Evolutionary conservation across 2,329 filamentous ascomycete species (phyloP).

Genomic region (Elsinoe batatas): DNA sequence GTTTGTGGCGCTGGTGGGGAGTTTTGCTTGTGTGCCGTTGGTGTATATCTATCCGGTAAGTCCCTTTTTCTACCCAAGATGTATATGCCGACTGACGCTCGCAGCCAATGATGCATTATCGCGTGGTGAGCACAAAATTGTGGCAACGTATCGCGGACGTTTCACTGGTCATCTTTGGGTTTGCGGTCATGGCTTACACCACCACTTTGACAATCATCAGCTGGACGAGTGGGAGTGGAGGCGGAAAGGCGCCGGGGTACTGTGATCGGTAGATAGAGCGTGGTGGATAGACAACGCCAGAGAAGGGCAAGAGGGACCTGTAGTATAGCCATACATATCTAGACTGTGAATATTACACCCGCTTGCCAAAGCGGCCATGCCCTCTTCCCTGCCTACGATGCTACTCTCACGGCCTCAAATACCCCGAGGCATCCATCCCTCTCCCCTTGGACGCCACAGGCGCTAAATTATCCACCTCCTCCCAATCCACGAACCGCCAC

Average conservation of each 20-base stretch:
- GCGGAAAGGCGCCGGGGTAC: constrained; percentile 48
- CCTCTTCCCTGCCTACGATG: neutral
- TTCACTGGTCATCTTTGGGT: constrained; percentile 66
- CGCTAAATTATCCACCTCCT: constrained; percentile 44
- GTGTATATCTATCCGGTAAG: constrained; percentile 97
- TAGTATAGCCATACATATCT: constrained; percentile 4
- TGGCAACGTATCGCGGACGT: constrained; percentile 65
- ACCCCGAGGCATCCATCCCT: neutral
- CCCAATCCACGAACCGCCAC: constrained; percentile 88
- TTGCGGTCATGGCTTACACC: constrained; percentile 84
- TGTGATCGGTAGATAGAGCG: constrained; percentile 39
- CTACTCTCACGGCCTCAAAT: neutral
- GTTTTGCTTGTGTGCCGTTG: constrained; percentile 93
- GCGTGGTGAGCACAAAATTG: constrained; percentile 60
- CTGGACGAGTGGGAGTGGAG: constrained; percentile 58
- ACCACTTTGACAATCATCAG: constrained; percentile 76
- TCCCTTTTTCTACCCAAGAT: constrained; percentile 21
- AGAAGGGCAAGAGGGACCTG: neutral
- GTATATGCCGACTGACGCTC: neutral
- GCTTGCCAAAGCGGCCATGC: neutral
- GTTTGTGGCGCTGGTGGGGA: constrained; percentile 91
- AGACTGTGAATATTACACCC: constrained; percentile 10
- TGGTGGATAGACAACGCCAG: neutral
- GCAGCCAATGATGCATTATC: constrained; percentile 83
- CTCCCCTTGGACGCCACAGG: constrained; percentile 5